Evolutionary conservation across 1,284 basidiomycete species (phyloP).

Genomic region (Phellopilus nigrolimitatus): DNA sequence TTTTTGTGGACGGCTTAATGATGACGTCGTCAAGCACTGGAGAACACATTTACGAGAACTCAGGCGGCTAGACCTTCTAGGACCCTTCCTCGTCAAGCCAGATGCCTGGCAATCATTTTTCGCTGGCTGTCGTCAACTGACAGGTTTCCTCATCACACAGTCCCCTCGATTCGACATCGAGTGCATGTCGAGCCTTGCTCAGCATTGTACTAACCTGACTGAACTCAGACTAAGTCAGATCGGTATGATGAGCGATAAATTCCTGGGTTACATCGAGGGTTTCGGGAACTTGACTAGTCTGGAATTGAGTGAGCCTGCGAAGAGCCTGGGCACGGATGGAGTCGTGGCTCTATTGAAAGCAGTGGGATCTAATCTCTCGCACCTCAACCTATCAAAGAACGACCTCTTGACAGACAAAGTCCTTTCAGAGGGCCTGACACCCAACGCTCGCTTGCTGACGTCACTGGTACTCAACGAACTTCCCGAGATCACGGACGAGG

Average conservation of each 20-base stretch:
- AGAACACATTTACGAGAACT: constrained; percentile 61
- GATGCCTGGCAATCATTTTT: constrained; percentile 80
- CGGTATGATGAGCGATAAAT: constrained; percentile 64
- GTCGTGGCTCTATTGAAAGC: constrained; percentile 50
- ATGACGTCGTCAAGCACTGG: constrained; percentile 64
- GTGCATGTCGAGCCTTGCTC: constrained; percentile 62
- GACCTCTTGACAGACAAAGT: constrained; percentile 50
- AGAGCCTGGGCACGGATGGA: constrained; percentile 53
- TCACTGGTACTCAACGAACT: constrained; percentile 57
- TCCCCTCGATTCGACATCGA: constrained; percentile 84
- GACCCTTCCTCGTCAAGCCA: constrained; percentile 81
- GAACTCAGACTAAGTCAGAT: constrained; percentile 80
- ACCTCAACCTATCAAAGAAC: constrained; percentile 67
- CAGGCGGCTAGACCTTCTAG: constrained; percentile 75
- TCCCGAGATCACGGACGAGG: constrained; percentile 63
- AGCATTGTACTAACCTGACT: constrained; percentile 56
- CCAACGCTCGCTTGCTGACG: constrained; percentile 47
- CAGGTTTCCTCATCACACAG: constrained; percentile 77
- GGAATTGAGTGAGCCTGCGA: constrained; percentile 54
- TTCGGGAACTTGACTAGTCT: constrained; percentile 47
- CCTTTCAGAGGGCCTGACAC: constrained; percentile 58
- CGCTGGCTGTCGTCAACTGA: constrained; percentile 52
- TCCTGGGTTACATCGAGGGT: constrained; percentile 49
- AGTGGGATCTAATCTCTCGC: constrained; percentile 45
- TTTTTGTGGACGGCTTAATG: constrained; percentile 83